Base-by-base conservation (phyloP, 148 eudicot species). In the Heliosperma pusillum region DNA sequence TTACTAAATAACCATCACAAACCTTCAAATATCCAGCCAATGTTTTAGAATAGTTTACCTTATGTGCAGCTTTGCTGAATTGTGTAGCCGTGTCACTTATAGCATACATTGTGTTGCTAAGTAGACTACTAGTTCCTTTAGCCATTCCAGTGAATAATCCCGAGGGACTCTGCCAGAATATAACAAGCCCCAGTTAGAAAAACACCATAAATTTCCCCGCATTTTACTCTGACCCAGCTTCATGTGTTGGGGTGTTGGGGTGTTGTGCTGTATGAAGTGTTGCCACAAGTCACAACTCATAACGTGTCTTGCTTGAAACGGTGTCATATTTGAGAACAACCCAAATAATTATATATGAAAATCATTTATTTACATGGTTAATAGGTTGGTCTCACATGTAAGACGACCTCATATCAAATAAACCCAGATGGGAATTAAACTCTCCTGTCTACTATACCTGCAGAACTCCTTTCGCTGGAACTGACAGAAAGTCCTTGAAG, bases 81-180 rank as follows among this genome's bases (percentile, higher is more conserved):
- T 95, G 99, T 74, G 96, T 95, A 27, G 99, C 89, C 81, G 97
- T 89, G 83, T 95, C 96, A 85, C 97, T 95, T 30, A 95, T 80
- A 72, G 99, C 99, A 88, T 90, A 92, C 74, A 95, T 80, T 56
- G 96, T 95, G 81, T 90, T 95, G 84, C 93, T 88, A 56, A 92
- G 83, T 75, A 92, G 92, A 83, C 97, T 95, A 67, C 87, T 82
- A 42, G 99, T 95, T 50, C 99, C 99, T 77, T 88, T 92, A 75
- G 97, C 97, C 88, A 95, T 83, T 73, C 97, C 99, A 64, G 92
- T 89, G 57, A 92, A 72, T 62, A 95, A 84, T 78, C 92, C 97
- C 64, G 96, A 77, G 61, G 97, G 99, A 71, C 89, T 95, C 99
- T 95, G 86, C 72, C 61, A 77, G 69, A 42, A 11, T 74, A 20